Percentiles rank a stretch among this genome's conserved stretches.
Evolutionary conservation across 2,329 filamentous ascomycete species (phyloP).

Genomic region (Malbranchea cinnamomea): DNA sequence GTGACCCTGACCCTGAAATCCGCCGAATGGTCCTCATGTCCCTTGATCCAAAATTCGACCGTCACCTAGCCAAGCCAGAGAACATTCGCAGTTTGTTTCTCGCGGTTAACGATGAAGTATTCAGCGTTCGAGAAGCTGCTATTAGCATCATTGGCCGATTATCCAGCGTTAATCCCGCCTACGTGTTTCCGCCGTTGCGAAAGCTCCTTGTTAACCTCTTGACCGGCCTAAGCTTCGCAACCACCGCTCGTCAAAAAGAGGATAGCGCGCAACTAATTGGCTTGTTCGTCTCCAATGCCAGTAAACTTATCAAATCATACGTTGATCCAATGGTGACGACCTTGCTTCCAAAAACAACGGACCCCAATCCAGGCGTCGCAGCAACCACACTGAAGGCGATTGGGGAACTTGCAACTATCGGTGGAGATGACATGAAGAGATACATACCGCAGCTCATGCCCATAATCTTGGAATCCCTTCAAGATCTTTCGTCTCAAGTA

Average conservation of each 20-base stretch:
- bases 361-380: constrained; percentile 73
- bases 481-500: constrained; percentile 78
- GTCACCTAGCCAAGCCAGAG: constrained; percentile 91
- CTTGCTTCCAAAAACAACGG: constrained; percentile 74
- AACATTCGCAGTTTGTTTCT: constrained; percentile 94
- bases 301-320: constrained; percentile 85
- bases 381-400: constrained; percentile 92
- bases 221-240: constrained; percentile 91
- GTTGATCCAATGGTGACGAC: constrained; percentile 94
- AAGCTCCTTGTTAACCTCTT: constrained; percentile 93
- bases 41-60: constrained; percentile 84
- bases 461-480: constrained; percentile 81
- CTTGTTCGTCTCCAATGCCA: constrained; percentile 82
- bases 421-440: constrained; percentile 80
- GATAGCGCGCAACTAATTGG: constrained; percentile 90
- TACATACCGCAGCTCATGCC: constrained; percentile 92
- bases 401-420: constrained; percentile 84
- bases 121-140: constrained; percentile 80
- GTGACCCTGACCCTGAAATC: constrained; percentile 80
- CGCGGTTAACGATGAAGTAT: constrained; percentile 87
- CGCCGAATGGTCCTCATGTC: constrained; percentile 76
- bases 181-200: constrained; percentile 87
- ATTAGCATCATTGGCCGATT: constrained; percentile 93
- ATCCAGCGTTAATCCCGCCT: constrained; percentile 82
- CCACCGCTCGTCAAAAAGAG: constrained; percentile 85